Evolutionary conservation across 108 stramenopile genomes (phyloP).

Genomic region (Heterococcus sp.): DNA sequence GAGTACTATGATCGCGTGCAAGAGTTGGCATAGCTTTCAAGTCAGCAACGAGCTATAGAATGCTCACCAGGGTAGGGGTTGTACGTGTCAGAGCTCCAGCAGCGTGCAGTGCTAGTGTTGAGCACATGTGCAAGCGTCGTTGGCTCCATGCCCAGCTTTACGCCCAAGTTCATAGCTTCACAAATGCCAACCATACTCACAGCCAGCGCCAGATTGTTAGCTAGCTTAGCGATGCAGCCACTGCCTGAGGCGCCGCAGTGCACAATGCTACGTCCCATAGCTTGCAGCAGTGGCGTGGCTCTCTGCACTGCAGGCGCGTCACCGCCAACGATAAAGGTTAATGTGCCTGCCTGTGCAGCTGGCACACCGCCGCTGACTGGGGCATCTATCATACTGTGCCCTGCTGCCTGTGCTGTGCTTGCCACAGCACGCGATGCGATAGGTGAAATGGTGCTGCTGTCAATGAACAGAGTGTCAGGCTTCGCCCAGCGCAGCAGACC

Average conservation of each 20-base stretch:
- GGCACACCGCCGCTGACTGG: not conserved
- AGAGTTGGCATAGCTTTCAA: too few relatives aligned
- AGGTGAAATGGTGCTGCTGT: slow-evolving; percentile 77
- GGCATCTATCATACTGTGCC: slow-evolving; percentile 52
- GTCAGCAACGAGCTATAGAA: too few relatives aligned
- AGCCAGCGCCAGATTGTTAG: slow-evolving; percentile 87
- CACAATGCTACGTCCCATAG: slow-evolving; percentile 73
- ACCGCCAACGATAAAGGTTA: slow-evolving; percentile 80
- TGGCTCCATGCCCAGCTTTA: slow-evolving; percentile 80
- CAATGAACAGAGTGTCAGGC: slow-evolving; percentile 61
- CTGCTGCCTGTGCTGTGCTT: slow-evolving; percentile 20
- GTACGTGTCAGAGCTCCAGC: slow-evolving; percentile 85
- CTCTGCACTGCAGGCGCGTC: slow-evolving; percentile 48
- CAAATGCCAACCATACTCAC: slow-evolving; percentile 85
- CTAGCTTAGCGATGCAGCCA: slow-evolving; percentile 69
- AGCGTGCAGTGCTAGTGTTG: slow-evolving; percentile 85
- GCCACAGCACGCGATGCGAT: slow-evolving; percentile 14
- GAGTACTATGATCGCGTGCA: too few relatives aligned
- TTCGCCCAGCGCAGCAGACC: slow-evolving; percentile 8
- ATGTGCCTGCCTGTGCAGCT: not conserved
- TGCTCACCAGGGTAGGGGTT: slow-evolving; percentile 83
- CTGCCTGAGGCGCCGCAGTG: slow-evolving; percentile 76
- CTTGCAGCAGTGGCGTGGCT: slow-evolving; percentile 58
- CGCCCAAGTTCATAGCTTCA: slow-evolving; percentile 89
- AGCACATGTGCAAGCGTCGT: slow-evolving; percentile 73